Evolutionary conservation across 192 early-diverging fungal genomes (phyloP).

Genomic region (Ambispora gerdemannii): DNA sequence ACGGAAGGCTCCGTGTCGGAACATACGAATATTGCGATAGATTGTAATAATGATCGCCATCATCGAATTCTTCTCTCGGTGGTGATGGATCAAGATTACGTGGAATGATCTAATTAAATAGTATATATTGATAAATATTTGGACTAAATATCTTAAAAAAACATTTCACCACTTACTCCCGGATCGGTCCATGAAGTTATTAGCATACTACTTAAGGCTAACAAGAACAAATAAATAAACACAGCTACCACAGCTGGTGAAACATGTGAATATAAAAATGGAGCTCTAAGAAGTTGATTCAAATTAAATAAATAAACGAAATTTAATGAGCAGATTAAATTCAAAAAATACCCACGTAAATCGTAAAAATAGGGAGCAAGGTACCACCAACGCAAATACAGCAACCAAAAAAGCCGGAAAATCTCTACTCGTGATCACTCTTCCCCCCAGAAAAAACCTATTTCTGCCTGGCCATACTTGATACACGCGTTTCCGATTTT

Average conservation of each 20-base stretch:
- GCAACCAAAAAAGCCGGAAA: conserved; percentile 62
- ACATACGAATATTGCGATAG: conserved; percentile 29
- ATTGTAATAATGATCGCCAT: conserved; percentile 38
- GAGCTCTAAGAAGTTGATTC: conserved; percentile 46
- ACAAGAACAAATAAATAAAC: conserved; percentile 61
- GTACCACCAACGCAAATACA: conserved; percentile 52
- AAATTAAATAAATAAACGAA: background rate
- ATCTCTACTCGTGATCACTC: conserved; percentile 62
- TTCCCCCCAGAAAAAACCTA: conserved; percentile 61
- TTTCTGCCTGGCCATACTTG: conserved; percentile 53
- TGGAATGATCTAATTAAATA: conserved; percentile 55
- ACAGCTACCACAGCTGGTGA: conserved; percentile 62
- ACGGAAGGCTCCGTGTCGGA: conserved; percentile 41
- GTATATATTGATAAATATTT: background rate
- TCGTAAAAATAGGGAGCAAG: conserved; percentile 57
- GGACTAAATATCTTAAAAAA: conserved; percentile 4
- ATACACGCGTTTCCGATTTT: conserved; percentile 32
- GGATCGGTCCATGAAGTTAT: conserved; percentile 77
- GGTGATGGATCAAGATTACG: conserved; percentile 62
- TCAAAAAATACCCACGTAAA: conserved; percentile 45
- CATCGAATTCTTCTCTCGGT: conserved; percentile 50
- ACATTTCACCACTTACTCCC: conserved; percentile 42
- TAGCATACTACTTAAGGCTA: conserved; percentile 65
- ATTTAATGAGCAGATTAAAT: background rate
- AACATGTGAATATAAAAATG: conserved; percentile 61